Percentiles rank a stretch among this genome's conserved stretches.
Conservation (phyloP, 1,284 basidiomycete genomes). For the Moniliella sp. region DNA sequence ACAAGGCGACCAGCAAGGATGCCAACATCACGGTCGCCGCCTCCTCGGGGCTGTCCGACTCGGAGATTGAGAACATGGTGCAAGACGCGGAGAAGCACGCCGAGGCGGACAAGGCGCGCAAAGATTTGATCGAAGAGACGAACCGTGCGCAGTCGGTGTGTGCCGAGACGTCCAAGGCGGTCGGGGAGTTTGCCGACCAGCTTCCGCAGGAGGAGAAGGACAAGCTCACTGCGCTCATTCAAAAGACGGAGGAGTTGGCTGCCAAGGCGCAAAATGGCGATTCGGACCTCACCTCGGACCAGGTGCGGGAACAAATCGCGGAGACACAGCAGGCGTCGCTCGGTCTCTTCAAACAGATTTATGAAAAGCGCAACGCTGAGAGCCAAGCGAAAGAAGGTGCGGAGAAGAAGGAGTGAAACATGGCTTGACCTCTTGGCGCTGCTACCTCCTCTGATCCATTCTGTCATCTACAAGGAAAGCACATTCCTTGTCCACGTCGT, state of each 20-base stretch:
- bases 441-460: too few species aligned
- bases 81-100: slow-evolving; percentile 81
- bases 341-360: slow-evolving; percentile 95
- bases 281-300: slow-evolving; percentile 60
- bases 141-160: slow-evolving; percentile 91
- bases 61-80: slow-evolving; percentile 95
- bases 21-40: slow-evolving; percentile 96
- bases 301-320: slow-evolving; percentile 74
- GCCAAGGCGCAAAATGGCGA: slow-evolving; percentile 75
- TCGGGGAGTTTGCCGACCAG: slow-evolving; percentile 93
- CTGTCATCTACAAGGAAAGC: too few species aligned
- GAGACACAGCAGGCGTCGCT: slow-evolving; percentile 87
- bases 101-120: slow-evolving; percentile 49
- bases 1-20: slow-evolving; percentile 92
- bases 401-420: too few species aligned
- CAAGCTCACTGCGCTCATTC: slow-evolving; percentile 49
- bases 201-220: slow-evolving; percentile 77
- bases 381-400: too few species aligned
- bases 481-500: too few species aligned
- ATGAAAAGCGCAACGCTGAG: too few species aligned
- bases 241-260: slow-evolving; percentile 73
- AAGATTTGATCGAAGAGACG: slow-evolving; percentile 74
- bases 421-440: too few species aligned
- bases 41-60: slow-evolving; percentile 81
- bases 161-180: slow-evolving; percentile 83